Base-by-base conservation (phyloP, 345 rosid species). In the Moricandia arvensis region DNA sequence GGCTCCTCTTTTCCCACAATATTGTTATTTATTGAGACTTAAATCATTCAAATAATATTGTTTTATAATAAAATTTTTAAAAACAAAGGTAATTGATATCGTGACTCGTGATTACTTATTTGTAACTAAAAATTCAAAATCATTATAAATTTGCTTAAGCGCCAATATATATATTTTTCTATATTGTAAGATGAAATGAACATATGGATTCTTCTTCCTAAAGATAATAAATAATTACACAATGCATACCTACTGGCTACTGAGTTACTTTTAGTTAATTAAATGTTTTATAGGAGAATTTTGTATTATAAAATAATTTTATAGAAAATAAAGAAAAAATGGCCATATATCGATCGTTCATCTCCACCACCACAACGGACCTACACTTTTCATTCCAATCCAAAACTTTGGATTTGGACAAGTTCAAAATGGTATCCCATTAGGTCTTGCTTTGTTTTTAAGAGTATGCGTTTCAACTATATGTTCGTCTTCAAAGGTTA, bases 351-450 rank as follows among this genome's bases (percentile, higher is more conserved):
- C 66, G 74, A 68, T 68, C 55, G 60, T 60, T 60, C 73, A 51
- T 68, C 54, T 34, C 69, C 74, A 67, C 37, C 27, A 35, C 18
- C 68, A 24, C 30, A 66, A 66, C 33, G 53, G 68, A 67, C 73
- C 79, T 47, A 67, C 73, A 24, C 5, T 33, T 66, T 75, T 55
- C 13, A 21, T 74, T 55, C 63, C 69, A 68, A 75, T 75, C 79
- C 68, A 35, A 62, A 60, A 66, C 74, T 68, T 51, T 75, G 53
- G 26, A 63, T 41, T 61, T 51, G 34, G 69, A 47, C 73, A 45
- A 21, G 59, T 47, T 59, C 57, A 75, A 35, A 68, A 60, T 68
- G 30, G 18, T 29, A 61, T 16, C 59, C 27, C 66, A 66, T 57
- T 67, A 43, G 27, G 60, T 66, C 30, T 74, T 41, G 51, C 15